A percentile compares a stretch with the other conserved stretches of the same genome.
Conservation (phyloP, 2,329 filamentous ascomycete genomes). For the Fusarium pseudoanthophilum region DNA sequence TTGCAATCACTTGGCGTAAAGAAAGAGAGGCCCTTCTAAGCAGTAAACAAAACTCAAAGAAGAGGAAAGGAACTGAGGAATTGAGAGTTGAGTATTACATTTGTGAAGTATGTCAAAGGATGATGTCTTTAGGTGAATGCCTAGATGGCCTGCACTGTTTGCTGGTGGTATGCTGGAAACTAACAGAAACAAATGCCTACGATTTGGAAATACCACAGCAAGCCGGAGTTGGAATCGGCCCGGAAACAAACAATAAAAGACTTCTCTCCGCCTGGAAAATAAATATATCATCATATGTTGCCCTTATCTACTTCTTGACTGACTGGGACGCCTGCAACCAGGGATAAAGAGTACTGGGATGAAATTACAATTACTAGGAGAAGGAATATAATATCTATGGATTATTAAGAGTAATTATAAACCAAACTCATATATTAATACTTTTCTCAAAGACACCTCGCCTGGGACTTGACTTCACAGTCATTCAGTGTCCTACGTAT, state of each 20-base stretch:
- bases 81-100: too few species aligned
- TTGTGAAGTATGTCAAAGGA: too few species aligned
- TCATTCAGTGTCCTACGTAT: fast-evolving
- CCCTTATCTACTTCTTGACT: not conserved
- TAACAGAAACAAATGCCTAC: not conserved
- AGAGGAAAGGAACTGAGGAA: not conserved
- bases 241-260: fast-evolving
- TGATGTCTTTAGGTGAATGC: too few species aligned
- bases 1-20: fast-evolving
- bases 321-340: not conserved
- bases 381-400: fast-evolving
- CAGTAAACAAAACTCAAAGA: not conserved
- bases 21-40: fast-evolving
- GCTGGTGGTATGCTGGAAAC: not conserved
- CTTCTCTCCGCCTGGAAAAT: not conserved
- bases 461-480: fast-evolving
- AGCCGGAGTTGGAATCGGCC: fast-evolving
- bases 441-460: not conserved
- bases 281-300: not conserved
- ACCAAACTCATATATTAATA: not conserved
- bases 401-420: fast-evolving
- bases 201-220: fast-evolving
- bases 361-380: not conserved
- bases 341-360: fast-evolving
- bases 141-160: not conserved